Base-by-base conservation (phyloP, 257 asterid species). In the Anisodus acutangulus region DNA sequence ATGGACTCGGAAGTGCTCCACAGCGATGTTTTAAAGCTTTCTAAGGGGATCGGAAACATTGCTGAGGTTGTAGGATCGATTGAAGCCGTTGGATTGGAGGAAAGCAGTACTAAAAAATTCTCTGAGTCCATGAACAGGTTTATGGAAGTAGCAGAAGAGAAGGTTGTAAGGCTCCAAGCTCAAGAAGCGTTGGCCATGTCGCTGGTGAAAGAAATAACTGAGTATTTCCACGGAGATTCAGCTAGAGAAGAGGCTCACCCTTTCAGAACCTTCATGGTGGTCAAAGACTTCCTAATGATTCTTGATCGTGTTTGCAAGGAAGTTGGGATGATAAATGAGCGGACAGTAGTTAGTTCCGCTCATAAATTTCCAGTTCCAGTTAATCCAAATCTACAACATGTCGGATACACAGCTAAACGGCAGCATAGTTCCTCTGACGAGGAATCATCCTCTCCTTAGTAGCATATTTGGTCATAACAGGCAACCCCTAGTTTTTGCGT, bases 141-240 rank as follows among this genome's bases (percentile, higher is more conserved):
- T 45, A 72, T 78, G 87, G 49, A 41, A 55, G 22, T 72, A 43
- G 89, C 87, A 10, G 87, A 87, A 79, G 89, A 87, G 82, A 86
- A 87, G 55, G 81, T 87, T 22, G 45, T 64, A 72, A 81, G 59
- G 85, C 80, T 84, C 3, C 87, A 87, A 82, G 87, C 89, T 37
- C 87, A 78, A 71, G 89, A 87, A 58, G 67, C 79, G 0, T 84
- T 87, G 16, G 87, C 87, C 13, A 68, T 87, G 55, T 84, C 85
- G 4, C 82, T 87, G 57, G 89, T 87, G 63, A 87, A 87, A 55
- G 89, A 87, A 81, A 84, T 87, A 37, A 87, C 89, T 3, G 87
- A 87, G 63, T 87, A 87, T 53, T 81, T 87, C 86, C 89, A 87
- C 57, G 89, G 89, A 26, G 85, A 87, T 62, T 87, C 89, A 37